These are phyloP conservation scores for Zygosaccharomyces sapae DNA, from an alignment of 1,139 yeast genomes.

Conservation along the genomic window DNA sequence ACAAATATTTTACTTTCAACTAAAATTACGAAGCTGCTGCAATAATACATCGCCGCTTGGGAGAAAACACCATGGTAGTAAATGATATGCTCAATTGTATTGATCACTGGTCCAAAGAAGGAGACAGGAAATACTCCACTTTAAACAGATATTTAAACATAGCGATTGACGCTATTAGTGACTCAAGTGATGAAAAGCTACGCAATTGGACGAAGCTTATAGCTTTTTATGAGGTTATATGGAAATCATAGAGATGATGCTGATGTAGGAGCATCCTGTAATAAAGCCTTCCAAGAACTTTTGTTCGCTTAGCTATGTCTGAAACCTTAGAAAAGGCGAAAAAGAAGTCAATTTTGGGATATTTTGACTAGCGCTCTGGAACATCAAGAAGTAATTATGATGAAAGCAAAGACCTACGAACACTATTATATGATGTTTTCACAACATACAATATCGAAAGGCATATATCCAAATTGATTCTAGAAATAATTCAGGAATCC, in stretches of 20 bases:
- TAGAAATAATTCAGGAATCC: constrained; percentile 24
- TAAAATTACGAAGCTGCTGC: constrained; percentile 22
- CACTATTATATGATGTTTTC: constrained; percentile 24
- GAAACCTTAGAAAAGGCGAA: constrained; percentile 11
- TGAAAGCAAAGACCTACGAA: constrained; percentile 23
- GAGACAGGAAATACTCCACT: constrained; percentile 3
- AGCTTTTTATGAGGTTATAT: constrained; percentile 20
- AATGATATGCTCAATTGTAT: constrained; percentile 18
- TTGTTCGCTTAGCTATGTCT: constrained; percentile 22
- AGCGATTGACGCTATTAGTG: constrained; percentile 18
- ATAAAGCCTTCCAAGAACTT: constrained; percentile 22
- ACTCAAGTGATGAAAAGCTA: constrained; percentile 12
- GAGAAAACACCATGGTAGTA: constrained; percentile 19
- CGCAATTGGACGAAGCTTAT: constrained; percentile 27
- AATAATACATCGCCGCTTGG: constrained; percentile 18
- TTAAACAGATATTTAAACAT: constrained; percentile 14
- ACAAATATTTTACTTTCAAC: constrained; percentile 9
- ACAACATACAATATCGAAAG: constrained; percentile 27
- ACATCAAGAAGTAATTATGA: constrained; percentile 25
- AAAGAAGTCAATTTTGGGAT: constrained; percentile 17
- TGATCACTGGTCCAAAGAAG: constrained; percentile 15
- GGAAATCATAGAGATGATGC: constrained; percentile 5
- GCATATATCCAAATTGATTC: constrained; percentile 20
- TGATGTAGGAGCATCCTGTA: constrained; percentile 13
- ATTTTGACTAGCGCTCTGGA: constrained; percentile 29